A percentile compares a stretch with the other conserved stretches of the same genome.
Evolutionary conservation across 75 land plant species (phyloP).

Genomic region (Sequoia sempervirens): DNA sequence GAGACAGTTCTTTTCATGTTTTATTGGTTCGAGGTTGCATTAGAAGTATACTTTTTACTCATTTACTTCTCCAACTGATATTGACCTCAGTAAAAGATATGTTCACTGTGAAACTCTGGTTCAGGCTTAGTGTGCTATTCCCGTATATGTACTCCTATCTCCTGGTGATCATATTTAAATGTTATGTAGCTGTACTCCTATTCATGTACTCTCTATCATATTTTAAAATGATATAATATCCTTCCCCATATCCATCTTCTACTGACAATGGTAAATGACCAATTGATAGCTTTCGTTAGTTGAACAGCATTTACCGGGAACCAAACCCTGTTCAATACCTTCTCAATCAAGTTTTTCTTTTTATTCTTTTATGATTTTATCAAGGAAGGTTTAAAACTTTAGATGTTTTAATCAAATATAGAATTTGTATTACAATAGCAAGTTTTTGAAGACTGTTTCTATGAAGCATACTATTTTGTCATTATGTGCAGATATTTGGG

Average conservation of each 20-base stretch:
- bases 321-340: neutral
- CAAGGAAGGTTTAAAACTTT: neutral
- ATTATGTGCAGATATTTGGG: neutral
- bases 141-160: neutral
- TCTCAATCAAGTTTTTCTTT: no score
- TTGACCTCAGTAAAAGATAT: neutral
- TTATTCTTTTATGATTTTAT: no score
- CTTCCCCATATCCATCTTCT: neutral
- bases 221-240: neutral
- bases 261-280: neutral
- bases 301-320: neutral
- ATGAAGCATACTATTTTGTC: neutral
- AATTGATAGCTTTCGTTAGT: neutral
- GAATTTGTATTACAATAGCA: neutral
- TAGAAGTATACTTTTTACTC: neutral
- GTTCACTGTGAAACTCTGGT: neutral
- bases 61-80: neutral
- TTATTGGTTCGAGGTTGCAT: neutral
- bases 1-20: slow-evolving; percentile 21
- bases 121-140: neutral
- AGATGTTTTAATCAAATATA: neutral
- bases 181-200: neutral
- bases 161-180: neutral
- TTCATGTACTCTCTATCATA: neutral
- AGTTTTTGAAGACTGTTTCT: neutral